Conservation (phyloP, 805 yeast species). For the Wickerhamiella qilinensis region DNA sequence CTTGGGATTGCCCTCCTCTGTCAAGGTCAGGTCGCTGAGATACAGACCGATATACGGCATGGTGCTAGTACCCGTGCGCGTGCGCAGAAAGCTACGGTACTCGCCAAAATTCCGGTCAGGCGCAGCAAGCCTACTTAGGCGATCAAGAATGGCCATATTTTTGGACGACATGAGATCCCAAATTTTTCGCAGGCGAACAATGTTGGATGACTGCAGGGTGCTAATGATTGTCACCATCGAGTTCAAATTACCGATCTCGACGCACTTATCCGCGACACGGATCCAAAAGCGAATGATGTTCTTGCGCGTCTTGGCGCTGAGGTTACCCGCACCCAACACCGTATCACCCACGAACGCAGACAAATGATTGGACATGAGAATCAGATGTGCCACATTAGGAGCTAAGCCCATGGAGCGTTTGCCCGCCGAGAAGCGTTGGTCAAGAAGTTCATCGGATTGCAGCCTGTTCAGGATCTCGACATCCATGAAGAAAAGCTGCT, state of each 20-base stretch:
- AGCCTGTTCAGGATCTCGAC: constrained; percentile 16
- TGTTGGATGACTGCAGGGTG: constrained; percentile 22
- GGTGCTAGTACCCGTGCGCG: constrained; percentile 11
- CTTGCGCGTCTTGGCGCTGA: constrained; percentile 18
- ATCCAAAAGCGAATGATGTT: constrained; percentile 24
- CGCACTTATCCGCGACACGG: constrained; percentile 21
- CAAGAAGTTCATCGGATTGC: constrained; percentile 20
- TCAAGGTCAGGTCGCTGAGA: constrained; percentile 22
- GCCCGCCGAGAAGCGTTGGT: constrained; percentile 20
- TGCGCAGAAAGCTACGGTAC: constrained; percentile 19
- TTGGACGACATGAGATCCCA: constrained; percentile 22
- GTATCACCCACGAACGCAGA: constrained; percentile 24
- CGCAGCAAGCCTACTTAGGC: constrained; percentile 16
- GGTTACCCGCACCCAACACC: constrained; percentile 16
- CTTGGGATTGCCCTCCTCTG: constrained; percentile 24
- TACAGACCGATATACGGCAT: constrained; percentile 24
- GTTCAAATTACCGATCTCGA: constrained; percentile 20
- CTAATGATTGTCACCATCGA: constrained; percentile 20
- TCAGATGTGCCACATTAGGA: constrained; percentile 19
- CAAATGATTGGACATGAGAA: constrained; percentile 20
- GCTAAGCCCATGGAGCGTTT: constrained; percentile 19
- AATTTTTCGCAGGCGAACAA: constrained; percentile 19
- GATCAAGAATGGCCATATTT: constrained; percentile 13
- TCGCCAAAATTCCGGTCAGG: constrained; percentile 23
- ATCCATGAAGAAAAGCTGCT: constrained; percentile 23